A percentile compares a stretch with the other conserved stretches of the same genome.
phyloP scores from a whole-genome alignment of 2,329 filamentous ascomycete genomes.

The Aspergillus felis region DNA sequence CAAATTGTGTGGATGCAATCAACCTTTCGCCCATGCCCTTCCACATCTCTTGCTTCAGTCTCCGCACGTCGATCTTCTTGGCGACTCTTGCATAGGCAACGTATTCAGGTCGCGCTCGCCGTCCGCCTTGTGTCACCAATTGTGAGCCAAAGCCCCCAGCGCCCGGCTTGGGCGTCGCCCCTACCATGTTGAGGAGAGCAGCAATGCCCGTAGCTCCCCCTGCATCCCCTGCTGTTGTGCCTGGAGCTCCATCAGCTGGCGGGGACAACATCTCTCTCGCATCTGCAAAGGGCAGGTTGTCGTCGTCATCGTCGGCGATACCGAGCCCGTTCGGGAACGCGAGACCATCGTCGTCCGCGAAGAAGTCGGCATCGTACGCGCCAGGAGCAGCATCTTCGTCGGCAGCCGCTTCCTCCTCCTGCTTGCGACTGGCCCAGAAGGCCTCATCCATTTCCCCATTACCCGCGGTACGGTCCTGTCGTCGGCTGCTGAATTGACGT shows the following conservation, averaged over 20 bases:
- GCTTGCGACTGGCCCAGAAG: conserved; percentile 73
- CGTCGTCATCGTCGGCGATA: conserved; percentile 45
- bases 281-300: conserved; percentile 47
- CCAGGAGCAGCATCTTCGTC: conserved; percentile 62
- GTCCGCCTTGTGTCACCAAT: conserved; percentile 57
- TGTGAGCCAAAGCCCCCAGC: conserved; percentile 59
- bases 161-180: conserved; percentile 35
- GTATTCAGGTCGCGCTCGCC: conserved; percentile 59
- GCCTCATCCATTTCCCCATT: conserved; percentile 87
- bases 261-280: conserved; percentile 48
- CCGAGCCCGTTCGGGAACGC: conserved; percentile 45
- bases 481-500: conserved; percentile 31
- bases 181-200: conserved; percentile 38
- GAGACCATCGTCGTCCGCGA: conserved; percentile 65
- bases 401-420: conserved; percentile 50
- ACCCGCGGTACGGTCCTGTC: conserved; percentile 52
- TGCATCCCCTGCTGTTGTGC: conserved; percentile 29
- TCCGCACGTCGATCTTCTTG: conserved; percentile 63
- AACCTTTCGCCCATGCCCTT: conserved; percentile 53
- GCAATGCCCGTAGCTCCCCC: conserved; percentile 35
- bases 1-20: conserved; percentile 34
- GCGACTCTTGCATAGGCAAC: conserved; percentile 63
- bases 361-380: conserved; percentile 96
- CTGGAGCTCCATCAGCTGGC: conserved; percentile 29
- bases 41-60: conserved; percentile 65